These are phyloP conservation scores for Apiotrichum montevideense DNA, from an alignment of 1,284 basidiomycete genomes.

Conservation along the genomic window DNA sequence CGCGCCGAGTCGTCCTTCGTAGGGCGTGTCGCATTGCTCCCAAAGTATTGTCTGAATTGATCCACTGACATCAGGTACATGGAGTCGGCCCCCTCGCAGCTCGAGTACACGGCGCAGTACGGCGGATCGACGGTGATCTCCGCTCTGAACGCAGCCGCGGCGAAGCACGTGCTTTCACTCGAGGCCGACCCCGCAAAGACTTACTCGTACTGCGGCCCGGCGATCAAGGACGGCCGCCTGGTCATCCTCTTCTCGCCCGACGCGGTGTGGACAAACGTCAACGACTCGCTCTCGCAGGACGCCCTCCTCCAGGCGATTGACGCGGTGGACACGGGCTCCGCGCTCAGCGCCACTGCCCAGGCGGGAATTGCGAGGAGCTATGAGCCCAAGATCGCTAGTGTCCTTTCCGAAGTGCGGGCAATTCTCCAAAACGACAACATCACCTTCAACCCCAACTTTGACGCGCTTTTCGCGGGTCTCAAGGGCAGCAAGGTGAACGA, in stretches of 20 bases:
- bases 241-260: constrained; percentile 2
- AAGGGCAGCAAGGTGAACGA: not conserved
- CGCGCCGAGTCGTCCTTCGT: no score
- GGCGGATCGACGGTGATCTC: not conserved
- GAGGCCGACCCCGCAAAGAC: constrained; percentile 1
- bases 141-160: not conserved
- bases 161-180: not conserved
- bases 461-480: not conserved
- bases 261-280: not conserved
- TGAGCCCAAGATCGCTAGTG: not conserved
- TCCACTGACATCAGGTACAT: not conserved
- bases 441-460: constrained; percentile 5
- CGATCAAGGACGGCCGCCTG: constrained; percentile 2
- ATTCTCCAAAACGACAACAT: not conserved
- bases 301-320: not conserved
- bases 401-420: not conserved
- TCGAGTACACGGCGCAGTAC: not conserved
- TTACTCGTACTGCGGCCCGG: constrained; percentile 5
- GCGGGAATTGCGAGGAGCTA: not conserved
- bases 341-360: not conserved
- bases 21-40: no score
- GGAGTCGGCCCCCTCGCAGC: not conserved
- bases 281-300: not conserved
- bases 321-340: not conserved
- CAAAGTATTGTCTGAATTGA: no score